These are phyloP conservation scores for Colletotrichum echinochloae DNA, from an alignment of 2,329 filamentous ascomycete genomes.

Conservation along the genomic window DNA sequence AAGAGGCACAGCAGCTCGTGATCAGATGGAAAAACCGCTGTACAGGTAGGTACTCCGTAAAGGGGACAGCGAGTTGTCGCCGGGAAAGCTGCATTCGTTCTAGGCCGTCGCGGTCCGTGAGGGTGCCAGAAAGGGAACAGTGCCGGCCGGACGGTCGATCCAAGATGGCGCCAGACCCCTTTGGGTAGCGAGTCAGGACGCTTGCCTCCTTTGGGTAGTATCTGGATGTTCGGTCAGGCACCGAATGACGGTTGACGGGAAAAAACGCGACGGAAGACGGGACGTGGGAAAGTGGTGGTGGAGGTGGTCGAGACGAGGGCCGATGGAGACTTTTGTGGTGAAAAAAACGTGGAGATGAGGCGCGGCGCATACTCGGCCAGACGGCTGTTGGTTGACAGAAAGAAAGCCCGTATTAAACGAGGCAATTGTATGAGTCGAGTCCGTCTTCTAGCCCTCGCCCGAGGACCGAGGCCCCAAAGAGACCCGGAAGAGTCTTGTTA, in stretches of 20 bases:
- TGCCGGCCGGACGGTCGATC: constrained; percentile 38
- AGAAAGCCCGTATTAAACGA: not conserved
- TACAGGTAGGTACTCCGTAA: constrained; percentile 15
- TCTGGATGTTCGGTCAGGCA: constrained; percentile 33
- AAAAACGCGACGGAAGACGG: constrained; percentile 36
- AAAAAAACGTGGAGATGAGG: constrained; percentile 36
- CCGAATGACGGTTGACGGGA: constrained; percentile 39
- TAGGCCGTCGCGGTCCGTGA: constrained; percentile 32
- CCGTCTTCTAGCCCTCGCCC: not conserved
- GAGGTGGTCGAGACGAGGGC: constrained; percentile 18
- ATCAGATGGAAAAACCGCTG: constrained; percentile 26
- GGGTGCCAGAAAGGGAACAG: constrained; percentile 35
- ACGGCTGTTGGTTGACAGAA: constrained; percentile 11
- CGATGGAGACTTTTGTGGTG: constrained; percentile 22
- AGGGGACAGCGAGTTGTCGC: constrained; percentile 31
- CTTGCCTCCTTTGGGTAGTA: constrained; percentile 18
- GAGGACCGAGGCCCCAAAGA: not conserved
- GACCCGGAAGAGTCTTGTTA: not conserved
- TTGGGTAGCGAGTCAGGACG: not conserved
- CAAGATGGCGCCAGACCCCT: constrained; percentile 8
- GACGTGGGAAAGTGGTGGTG: not conserved
- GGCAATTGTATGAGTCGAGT: not conserved
- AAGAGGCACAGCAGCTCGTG: constrained; percentile 34
- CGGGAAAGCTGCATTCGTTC: constrained; percentile 20
- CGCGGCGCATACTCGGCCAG: constrained; percentile 38